phyloP scores from a whole-genome alignment of 2,329 filamentous ascomycete genomes.

The Allantophomopsis cytisporea region DNA sequence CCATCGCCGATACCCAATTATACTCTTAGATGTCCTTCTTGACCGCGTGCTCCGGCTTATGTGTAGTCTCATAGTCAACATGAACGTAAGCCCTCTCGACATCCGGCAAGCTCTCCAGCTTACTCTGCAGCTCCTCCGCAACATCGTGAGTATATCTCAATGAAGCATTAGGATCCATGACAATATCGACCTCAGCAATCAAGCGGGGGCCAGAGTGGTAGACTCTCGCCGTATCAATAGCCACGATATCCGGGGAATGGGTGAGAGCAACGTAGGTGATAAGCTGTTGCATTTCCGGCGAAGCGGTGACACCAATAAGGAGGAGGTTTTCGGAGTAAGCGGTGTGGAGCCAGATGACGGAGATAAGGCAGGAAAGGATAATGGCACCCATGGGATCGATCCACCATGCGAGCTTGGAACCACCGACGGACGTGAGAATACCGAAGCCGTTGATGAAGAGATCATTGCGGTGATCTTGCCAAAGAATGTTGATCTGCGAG shows the following conservation, averaged over 20 bases:
- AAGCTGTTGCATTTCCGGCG: constrained; percentile 76
- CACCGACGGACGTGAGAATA: constrained; percentile 83
- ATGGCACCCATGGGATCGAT: constrained; percentile 89
- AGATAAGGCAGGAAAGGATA: constrained; percentile 65
- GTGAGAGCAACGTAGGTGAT: constrained; percentile 96
- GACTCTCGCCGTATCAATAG: constrained; percentile 89
- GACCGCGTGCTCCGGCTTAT: constrained; percentile 70
- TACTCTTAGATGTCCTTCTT: constrained; percentile 42
- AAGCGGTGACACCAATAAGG: constrained; percentile 78
- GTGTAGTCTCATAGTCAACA: constrained; percentile 92
- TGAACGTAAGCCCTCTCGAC: constrained; percentile 93
- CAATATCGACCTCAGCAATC: constrained; percentile 91
- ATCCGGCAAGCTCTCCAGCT: constrained; percentile 82
- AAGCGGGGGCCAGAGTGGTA: constrained; percentile 83
- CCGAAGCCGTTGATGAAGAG: constrained; percentile 92
- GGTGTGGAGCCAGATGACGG: constrained; percentile 68
- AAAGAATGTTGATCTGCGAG: constrained; percentile 80
- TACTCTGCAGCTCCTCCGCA: constrained; percentile 86
- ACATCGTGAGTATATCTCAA: constrained; percentile 80
- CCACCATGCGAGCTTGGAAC: constrained; percentile 84
- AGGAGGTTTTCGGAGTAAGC: constrained; percentile 84
- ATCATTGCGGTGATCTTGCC: constrained; percentile 96
- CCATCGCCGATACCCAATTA: neutral
- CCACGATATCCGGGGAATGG: constrained; percentile 66
- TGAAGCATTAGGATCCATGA: constrained; percentile 68